A percentile compares a stretch with the other conserved stretches of the same genome.
Conservation (phyloP, 2,329 filamentous ascomycete genomes). For the Myotisia sp. region DNA sequence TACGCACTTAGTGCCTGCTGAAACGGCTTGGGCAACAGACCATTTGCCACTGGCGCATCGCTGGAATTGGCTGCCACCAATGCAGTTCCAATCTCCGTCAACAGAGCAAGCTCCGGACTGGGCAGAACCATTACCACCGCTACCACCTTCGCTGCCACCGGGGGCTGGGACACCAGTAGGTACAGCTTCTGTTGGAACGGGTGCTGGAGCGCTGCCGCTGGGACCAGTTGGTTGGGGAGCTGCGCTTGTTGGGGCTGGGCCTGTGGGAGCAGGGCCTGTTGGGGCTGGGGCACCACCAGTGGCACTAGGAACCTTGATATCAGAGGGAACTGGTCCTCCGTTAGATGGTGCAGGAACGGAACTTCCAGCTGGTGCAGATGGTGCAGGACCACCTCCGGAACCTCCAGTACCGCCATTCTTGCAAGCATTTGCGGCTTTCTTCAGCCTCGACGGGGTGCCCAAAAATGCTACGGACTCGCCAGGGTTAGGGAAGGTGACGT, state of each 20-base stretch:
- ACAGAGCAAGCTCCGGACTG: constrained; percentile 27
- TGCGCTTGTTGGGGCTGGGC: constrained; percentile 2
- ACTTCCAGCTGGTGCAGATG: constrained; percentile 13
- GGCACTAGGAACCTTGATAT: constrained; percentile 5
- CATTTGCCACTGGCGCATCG: constrained; percentile 48
- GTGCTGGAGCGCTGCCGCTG: too few species aligned
- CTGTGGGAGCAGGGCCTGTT: constrained; percentile 5
- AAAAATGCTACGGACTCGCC: constrained; percentile 44
- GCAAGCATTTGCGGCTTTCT: constrained; percentile 17
- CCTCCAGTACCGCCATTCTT: constrained; percentile 13
- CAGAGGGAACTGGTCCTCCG: constrained; percentile 3
- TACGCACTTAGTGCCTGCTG: constrained; percentile 41
- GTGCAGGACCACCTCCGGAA: constrained; percentile 11
- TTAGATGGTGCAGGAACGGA: constrained; percentile 11
- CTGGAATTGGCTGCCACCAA: constrained; percentile 44
- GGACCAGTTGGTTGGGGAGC: constrained; percentile 4
- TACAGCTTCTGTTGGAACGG: background rate
- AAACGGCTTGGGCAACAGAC: constrained; percentile 37
- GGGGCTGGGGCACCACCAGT: constrained; percentile 5
- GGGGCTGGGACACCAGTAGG: constrained; percentile 2
- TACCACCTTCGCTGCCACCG: too few species aligned
- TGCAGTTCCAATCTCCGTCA: constrained; percentile 48
- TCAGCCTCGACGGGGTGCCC: constrained; percentile 27
- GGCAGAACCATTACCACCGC: constrained; percentile 7
- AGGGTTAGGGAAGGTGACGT: constrained; percentile 55